A percentile compares a stretch with the other conserved stretches of the same genome.
phyloP scores from a whole-genome alignment of 306 rosid genomes.

The Cucumis cinereus region DNA sequence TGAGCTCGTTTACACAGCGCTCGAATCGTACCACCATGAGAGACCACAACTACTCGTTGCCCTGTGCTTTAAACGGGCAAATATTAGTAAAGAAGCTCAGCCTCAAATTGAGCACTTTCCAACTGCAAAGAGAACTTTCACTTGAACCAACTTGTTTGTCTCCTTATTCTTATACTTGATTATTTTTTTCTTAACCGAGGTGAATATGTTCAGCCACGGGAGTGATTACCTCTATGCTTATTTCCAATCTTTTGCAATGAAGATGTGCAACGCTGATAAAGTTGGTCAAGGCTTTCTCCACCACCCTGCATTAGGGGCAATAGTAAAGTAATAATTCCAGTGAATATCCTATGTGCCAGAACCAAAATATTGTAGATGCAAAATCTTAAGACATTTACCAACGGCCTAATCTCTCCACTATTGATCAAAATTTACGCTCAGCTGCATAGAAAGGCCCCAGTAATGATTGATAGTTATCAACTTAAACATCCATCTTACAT shows the following conservation, averaged over 20 bases:
- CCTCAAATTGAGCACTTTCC: not conserved
- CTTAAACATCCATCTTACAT: not conserved
- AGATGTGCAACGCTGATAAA: slow-evolving; percentile 61
- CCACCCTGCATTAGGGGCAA: slow-evolving; percentile 52
- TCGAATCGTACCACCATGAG: slow-evolving; percentile 74
- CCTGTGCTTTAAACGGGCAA: slow-evolving; percentile 31
- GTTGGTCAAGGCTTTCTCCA: slow-evolving; percentile 81
- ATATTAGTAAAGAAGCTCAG: slow-evolving; percentile 7
- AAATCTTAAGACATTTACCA: not conserved
- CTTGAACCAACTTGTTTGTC: not conserved
- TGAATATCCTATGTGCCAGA: not conserved
- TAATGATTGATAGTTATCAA: not conserved
- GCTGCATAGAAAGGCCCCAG: not conserved
- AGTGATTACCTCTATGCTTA: slow-evolving; percentile 57
- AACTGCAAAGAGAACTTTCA: not conserved
- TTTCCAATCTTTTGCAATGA: slow-evolving; percentile 45
- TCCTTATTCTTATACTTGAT: not conserved
- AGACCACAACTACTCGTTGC: slow-evolving; percentile 51
- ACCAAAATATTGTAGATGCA: not conserved
- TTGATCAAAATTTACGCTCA: not conserved
- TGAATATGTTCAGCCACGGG: not conserved
- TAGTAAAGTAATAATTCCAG: slow-evolving; percentile 11
- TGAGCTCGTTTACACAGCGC: slow-evolving; percentile 39
- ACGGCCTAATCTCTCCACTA: not conserved
- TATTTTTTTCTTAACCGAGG: not conserved